Conservation (phyloP, 2,329 filamentous ascomycete genomes). For the Chaetomiaceae sp. region DNA sequence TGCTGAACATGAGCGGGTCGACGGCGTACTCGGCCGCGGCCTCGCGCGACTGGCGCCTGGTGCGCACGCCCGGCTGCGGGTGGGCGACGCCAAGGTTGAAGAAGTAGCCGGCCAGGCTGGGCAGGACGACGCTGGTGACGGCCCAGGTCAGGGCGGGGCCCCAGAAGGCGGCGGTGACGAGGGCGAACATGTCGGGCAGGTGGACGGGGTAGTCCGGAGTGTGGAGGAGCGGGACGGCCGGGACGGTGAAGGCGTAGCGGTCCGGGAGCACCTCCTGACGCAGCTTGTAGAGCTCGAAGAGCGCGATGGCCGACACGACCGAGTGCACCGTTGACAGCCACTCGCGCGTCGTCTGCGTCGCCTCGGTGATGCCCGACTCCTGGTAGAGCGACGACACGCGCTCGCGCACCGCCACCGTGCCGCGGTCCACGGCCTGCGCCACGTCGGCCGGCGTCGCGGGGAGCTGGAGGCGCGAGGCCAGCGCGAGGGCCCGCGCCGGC, state of each 20-base stretch:
- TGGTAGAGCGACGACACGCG: slow-evolving; percentile 61
- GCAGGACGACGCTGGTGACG: slow-evolving; percentile 65
- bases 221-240: slow-evolving; percentile 52
- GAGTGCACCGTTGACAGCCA: slow-evolving; percentile 66
- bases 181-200: slow-evolving; percentile 74
- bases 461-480: slow-evolving; percentile 61
- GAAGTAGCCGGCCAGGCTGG: slow-evolving; percentile 74
- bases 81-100: slow-evolving; percentile 71
- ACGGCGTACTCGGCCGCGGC: slow-evolving; percentile 64
- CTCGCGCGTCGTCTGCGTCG: slow-evolving; percentile 61
- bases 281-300: slow-evolving; percentile 67
- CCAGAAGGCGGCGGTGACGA: slow-evolving; percentile 80
- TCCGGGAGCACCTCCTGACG: slow-evolving; percentile 66
- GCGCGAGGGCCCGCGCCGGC: slow-evolving; percentile 47
- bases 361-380: slow-evolving; percentile 61
- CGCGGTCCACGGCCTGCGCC: slow-evolving; percentile 69
- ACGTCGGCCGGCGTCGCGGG: slow-evolving; percentile 77
- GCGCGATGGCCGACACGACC: slow-evolving; percentile 62
- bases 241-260: slow-evolving; percentile 68
- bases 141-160: slow-evolving; percentile 72
- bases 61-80: slow-evolving; percentile 8
- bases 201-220: slow-evolving; percentile 57
- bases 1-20: slow-evolving; percentile 86
- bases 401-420: slow-evolving; percentile 60
- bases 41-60: neutral